A percentile compares a stretch with the other conserved stretches of the same genome.
Conservation (phyloP, 768 basidiomycete species). For the Russula griseocarnosa region DNA sequence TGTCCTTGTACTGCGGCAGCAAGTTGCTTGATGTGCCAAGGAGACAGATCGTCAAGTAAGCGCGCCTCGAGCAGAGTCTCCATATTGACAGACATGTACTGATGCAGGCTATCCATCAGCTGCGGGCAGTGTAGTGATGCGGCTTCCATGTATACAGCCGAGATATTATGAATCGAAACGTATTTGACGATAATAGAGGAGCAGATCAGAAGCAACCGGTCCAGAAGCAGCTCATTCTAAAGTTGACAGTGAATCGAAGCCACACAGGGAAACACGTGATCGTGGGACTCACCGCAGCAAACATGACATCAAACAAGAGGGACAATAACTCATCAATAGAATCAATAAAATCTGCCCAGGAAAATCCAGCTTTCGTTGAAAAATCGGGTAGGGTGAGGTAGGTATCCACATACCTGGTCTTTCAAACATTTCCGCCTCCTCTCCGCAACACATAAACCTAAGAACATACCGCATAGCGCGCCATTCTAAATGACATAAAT, state of each 20-base stretch:
- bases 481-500: slow-evolving; percentile 71
- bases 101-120: slow-evolving; percentile 67
- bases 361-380: neutral
- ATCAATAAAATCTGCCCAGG: slow-evolving; percentile 51
- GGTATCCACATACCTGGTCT: slow-evolving; percentile 49
- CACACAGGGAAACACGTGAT: neutral
- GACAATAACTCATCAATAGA: slow-evolving; percentile 74
- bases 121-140: slow-evolving; percentile 67
- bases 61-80: slow-evolving; percentile 81
- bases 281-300: slow-evolving; percentile 61
- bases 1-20: slow-evolving; percentile 49
- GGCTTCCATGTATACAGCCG: slow-evolving; percentile 77
- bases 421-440: slow-evolving; percentile 64
- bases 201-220: slow-evolving; percentile 78
- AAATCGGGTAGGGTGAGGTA: neutral
- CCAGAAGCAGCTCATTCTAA: slow-evolving; percentile 86
- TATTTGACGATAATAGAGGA: slow-evolving; percentile 67
- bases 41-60: slow-evolving; percentile 72
- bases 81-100: slow-evolving; percentile 77
- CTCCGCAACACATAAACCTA: slow-evolving; percentile 71
- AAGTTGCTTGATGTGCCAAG: slow-evolving; percentile 63
- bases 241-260: neutral
- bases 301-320: slow-evolving; percentile 83
- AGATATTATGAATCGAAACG: slow-evolving; percentile 70
- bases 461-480: slow-evolving; percentile 72